A percentile compares a stretch with the other conserved stretches of the same genome.
phyloP scores from a whole-genome alignment of 495 filamentous ascomycete genomes.

The Delitschia confertaspora region DNA sequence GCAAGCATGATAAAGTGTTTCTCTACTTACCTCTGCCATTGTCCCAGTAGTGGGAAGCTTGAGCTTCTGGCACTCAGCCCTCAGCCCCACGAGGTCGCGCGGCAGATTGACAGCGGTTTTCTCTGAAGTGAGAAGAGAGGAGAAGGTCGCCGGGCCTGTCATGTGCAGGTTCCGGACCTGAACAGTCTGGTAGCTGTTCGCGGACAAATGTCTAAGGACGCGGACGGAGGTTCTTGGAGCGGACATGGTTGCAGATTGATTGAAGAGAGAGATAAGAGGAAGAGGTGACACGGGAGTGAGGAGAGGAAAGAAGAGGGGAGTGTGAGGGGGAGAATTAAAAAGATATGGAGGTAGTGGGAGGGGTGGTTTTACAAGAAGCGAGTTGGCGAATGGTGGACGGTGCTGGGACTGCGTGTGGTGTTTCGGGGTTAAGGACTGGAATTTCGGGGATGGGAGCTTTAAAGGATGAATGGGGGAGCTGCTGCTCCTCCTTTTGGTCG shows the following conservation, averaged over 20 bases:
- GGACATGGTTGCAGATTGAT: slow-evolving; percentile 35
- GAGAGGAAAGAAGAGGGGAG: neutral
- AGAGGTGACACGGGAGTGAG: neutral
- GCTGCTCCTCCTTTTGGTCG: no score
- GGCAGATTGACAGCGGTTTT: slow-evolving; percentile 32
- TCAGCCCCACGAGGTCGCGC: slow-evolving; percentile 30
- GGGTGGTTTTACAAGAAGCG: no score
- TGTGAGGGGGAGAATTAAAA: neutral
- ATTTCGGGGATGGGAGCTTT: no score
- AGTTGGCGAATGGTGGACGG: no score
- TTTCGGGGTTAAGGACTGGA: no score
- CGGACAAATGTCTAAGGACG: slow-evolving; percentile 42
- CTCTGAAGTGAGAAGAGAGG: slow-evolving; percentile 33
- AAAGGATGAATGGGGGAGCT: no score
- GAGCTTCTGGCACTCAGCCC: slow-evolving; percentile 36
- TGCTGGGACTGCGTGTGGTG: no score
- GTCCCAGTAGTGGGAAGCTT: slow-evolving; percentile 46
- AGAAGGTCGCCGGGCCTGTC: slow-evolving; percentile 36
- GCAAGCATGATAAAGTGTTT: slow-evolving; percentile 14
- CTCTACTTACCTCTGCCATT: slow-evolving; percentile 41
- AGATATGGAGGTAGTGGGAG: no score
- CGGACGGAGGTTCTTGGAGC: slow-evolving; percentile 45
- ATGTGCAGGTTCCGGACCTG: slow-evolving; percentile 46
- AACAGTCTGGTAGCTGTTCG: slow-evolving; percentile 32
- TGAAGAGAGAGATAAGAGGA: neutral